Conservation (phyloP, 805 yeast species). For the Yamadazyma sp. region DNA sequence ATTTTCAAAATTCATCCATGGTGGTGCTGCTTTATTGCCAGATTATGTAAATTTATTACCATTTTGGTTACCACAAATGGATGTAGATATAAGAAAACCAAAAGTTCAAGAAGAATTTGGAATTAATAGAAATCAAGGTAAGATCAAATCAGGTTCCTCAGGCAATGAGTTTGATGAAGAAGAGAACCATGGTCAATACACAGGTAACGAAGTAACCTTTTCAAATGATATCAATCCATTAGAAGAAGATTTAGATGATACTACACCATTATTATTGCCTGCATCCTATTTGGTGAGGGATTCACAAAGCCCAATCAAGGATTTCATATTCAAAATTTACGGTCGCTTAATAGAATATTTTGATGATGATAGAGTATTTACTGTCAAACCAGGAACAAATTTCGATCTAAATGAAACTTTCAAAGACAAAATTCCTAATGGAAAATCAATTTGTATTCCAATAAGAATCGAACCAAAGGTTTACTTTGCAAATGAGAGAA, state of each 20-base stretch:
- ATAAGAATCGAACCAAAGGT: slow-evolving; percentile 98
- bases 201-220: slow-evolving; percentile 31
- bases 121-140: slow-evolving; percentile 45
- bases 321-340: slow-evolving; percentile 29
- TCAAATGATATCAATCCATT: slow-evolving; percentile 45
- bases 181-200: slow-evolving; percentile 40
- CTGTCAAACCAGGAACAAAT: slow-evolving; percentile 43
- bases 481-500: slow-evolving; percentile 97
- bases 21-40: slow-evolving; percentile 88
- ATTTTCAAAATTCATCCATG: slow-evolving; percentile 95
- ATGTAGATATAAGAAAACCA: slow-evolving; percentile 90
- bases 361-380: slow-evolving; percentile 44
- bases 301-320: slow-evolving; percentile 29
- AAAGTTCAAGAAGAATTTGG: slow-evolving; percentile 57
- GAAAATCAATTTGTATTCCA: slow-evolving; percentile 86
- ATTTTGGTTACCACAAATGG: slow-evolving; percentile 98
- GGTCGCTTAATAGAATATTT: slow-evolving; percentile 38
- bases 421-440: slow-evolving; percentile 74
- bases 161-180: slow-evolving; percentile 71
- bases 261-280: slow-evolving; percentile 41
- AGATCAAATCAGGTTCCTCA: slow-evolving; percentile 31
- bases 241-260: slow-evolving; percentile 50
- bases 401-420: slow-evolving; percentile 41
- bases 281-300: slow-evolving; percentile 26
- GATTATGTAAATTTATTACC: slow-evolving; percentile 83